Conservation (phyloP, 805 yeast species). For the Candida takata region DNA sequence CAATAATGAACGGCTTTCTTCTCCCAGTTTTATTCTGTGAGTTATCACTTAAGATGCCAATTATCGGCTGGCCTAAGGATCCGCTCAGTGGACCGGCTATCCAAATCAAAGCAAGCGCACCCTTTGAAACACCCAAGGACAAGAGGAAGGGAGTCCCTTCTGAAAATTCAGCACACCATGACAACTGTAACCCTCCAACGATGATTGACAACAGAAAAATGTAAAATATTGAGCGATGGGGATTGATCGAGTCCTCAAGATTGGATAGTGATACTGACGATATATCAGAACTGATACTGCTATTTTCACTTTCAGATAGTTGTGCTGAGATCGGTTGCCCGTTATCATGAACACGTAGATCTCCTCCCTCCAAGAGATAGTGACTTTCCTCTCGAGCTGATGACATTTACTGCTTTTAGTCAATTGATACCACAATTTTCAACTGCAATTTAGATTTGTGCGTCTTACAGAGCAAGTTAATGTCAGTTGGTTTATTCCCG, state of each 20-base stretch:
- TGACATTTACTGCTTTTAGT: too few relatives aligned
- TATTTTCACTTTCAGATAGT: not conserved
- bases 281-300: not conserved
- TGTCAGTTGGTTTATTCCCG: too few relatives aligned
- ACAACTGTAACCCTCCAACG: conserved; percentile 53
- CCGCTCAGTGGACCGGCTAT: conserved; percentile 63
- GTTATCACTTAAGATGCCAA: conserved; percentile 52
- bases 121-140: conserved; percentile 56
- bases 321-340: not conserved
- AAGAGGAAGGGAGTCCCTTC: conserved; percentile 56
- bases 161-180: conserved; percentile 62
- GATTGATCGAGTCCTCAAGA: conserved; percentile 30
- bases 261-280: conserved; percentile 10
- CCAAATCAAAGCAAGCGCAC: conserved; percentile 52
- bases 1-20: conserved; percentile 49
- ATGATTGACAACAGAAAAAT: conserved; percentile 39
- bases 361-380: too few relatives aligned
- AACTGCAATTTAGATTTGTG: too few relatives aligned
- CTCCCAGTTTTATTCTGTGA: conserved; percentile 40
- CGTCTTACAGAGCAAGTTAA: too few relatives aligned
- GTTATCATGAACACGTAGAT: not conserved
- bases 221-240: conserved; percentile 37
- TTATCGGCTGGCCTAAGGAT: conserved; percentile 55
- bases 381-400: too few relatives aligned
- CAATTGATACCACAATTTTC: too few relatives aligned